These are phyloP conservation scores for Ensete ventricosum DNA, from an alignment of 176 grass and related monocot genomes.

Conservation along the genomic window DNA sequence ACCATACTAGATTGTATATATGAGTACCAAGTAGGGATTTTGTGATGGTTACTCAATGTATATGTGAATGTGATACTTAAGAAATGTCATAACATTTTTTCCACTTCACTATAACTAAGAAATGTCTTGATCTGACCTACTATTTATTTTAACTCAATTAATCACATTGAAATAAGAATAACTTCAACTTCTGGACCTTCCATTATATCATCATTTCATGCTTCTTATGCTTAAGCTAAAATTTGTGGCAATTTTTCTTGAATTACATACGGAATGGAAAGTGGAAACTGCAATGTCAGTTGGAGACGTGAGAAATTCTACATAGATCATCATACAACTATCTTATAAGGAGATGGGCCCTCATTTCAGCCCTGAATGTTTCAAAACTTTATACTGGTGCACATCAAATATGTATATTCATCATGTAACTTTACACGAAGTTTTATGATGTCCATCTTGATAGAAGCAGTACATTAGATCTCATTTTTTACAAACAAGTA, in stretches of 20 bases:
- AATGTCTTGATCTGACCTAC: background rate
- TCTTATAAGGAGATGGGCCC: background rate
- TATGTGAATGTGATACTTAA: background rate
- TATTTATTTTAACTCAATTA: conserved; percentile 2
- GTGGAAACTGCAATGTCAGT: background rate
- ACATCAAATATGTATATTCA: background rate
- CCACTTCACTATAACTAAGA: background rate
- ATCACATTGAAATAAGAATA: background rate
- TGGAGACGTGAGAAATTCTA: background rate
- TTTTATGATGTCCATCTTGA: background rate
- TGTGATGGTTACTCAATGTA: background rate
- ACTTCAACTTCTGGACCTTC: background rate
- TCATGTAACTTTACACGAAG: background rate
- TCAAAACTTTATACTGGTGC: background rate
- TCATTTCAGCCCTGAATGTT: background rate
- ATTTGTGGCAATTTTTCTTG: background rate
- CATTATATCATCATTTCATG: background rate
- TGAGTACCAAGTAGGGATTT: too few species aligned
- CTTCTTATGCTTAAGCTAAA: background rate
- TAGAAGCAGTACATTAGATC: background rate
- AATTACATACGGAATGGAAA: background rate
- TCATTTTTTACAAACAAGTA: too few species aligned
- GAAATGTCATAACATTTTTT: background rate
- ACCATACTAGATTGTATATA: background rate
- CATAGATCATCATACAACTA: background rate